These are phyloP conservation scores for Aspergillus nidulans DNA, from an alignment of 495 filamentous ascomycete species.

Conservation along the genomic window DNA sequence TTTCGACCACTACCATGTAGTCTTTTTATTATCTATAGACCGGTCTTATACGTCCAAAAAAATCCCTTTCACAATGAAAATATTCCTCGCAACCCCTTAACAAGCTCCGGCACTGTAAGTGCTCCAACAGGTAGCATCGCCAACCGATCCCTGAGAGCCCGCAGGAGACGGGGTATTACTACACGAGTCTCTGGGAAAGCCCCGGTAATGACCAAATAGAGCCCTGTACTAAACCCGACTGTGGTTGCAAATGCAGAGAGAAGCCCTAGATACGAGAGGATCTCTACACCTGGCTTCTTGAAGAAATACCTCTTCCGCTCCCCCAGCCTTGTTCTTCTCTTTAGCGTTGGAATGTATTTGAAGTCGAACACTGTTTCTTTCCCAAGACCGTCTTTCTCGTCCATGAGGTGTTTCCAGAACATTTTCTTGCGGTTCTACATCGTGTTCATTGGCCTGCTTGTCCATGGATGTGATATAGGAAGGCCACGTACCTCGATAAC, in stretches of 20 bases:
- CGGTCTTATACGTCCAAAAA: too few species aligned
- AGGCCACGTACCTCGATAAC: conserved; percentile 46
- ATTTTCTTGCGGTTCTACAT: conserved; percentile 41
- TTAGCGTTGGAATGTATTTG: conserved; percentile 58
- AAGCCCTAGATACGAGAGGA: conserved; percentile 27
- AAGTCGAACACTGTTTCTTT: conserved; percentile 55
- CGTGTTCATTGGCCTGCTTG: neutral
- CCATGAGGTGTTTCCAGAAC: conserved; percentile 51
- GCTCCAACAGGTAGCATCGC: neutral
- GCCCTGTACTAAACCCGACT: conserved; percentile 7
- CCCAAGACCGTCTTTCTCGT: conserved; percentile 52
- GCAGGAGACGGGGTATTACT: neutral
- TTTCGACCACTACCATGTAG: too few species aligned
- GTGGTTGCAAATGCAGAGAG: conserved; percentile 18
- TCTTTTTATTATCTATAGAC: too few species aligned
- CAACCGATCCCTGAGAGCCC: neutral
- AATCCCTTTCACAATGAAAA: neutral
- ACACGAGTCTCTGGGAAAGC: neutral
- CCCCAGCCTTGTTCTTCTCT: conserved; percentile 26
- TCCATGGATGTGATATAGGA: neutral
- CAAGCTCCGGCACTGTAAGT: neutral
- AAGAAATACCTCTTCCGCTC: conserved; percentile 22
- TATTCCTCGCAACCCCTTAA: neutral
- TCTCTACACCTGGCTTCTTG: conserved; percentile 25
- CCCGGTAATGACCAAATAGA: neutral